Conservation (phyloP, 2,329 filamentous ascomycete genomes). For the Emergomyces africanus region DNA sequence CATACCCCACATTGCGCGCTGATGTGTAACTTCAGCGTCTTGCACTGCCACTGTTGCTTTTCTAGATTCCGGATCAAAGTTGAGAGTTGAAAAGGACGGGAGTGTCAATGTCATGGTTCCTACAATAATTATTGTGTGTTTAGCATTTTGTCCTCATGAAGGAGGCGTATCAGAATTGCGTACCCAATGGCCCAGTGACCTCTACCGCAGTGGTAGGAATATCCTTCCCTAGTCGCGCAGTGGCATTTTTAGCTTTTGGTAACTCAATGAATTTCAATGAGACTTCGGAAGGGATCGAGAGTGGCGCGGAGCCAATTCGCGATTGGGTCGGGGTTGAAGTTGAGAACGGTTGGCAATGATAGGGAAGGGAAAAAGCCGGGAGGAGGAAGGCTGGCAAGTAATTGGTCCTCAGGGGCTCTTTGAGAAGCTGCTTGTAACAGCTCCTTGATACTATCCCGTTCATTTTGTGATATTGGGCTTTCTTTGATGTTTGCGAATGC, state of each 20-base stretch:
- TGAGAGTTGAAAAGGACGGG: conserved; percentile 64
- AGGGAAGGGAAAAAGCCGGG: conserved; percentile 48
- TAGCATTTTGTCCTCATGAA: conserved; percentile 8
- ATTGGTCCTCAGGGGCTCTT: conserved; percentile 34
- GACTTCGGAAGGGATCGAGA: conserved; percentile 74
- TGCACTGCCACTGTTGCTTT: conserved; percentile 58
- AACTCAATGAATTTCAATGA: conserved; percentile 57
- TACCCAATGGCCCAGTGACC: conserved; percentile 70
- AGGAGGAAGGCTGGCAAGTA: conserved; percentile 61
- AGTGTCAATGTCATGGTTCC: conserved; percentile 65
- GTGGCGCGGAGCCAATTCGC: conserved; percentile 71
- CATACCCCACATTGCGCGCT: conserved; percentile 94
- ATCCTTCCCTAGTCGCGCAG: conserved; percentile 21
- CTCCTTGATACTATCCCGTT: conserved; percentile 51
- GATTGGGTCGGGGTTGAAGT: conserved; percentile 54
- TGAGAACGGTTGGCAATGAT: conserved; percentile 50
- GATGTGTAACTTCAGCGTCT: conserved; percentile 55
- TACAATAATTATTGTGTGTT: conserved; percentile 20
- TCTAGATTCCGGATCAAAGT: conserved; percentile 49
- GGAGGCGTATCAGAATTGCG: conserved; percentile 13
- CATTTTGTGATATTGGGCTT: conserved; percentile 38
- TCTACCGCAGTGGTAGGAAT: conserved; percentile 53
- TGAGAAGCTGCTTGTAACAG: conserved; percentile 45
- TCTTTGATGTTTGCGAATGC: background rate
- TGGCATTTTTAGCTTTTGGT: conserved; percentile 45